phyloP scores from a whole-genome alignment of 2,329 filamentous ascomycete genomes.

The Sphaerulina musiva region DNA sequence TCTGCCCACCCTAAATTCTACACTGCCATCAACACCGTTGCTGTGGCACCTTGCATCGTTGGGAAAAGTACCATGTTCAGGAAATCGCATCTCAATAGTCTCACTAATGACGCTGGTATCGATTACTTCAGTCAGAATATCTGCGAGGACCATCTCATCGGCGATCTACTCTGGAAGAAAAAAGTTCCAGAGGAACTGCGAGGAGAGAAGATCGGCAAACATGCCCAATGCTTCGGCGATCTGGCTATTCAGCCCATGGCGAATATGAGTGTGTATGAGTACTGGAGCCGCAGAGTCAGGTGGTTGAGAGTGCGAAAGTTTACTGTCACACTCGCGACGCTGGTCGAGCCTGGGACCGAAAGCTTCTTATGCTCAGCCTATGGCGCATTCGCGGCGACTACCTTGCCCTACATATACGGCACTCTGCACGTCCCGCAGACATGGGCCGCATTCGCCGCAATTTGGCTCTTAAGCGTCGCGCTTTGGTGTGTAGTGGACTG shows the following conservation, averaged over 20 bases:
- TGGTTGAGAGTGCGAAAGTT: conserved; percentile 94
- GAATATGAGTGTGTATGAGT: conserved; percentile 68
- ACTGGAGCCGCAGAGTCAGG: conserved; percentile 71
- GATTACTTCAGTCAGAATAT: conserved; percentile 95
- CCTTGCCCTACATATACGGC: conserved; percentile 57
- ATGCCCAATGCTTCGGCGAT: conserved; percentile 77
- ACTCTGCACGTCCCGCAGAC: conserved; percentile 53
- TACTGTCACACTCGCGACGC: conserved; percentile 79
- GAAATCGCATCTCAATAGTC: conserved; percentile 74
- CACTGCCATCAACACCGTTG: conserved; percentile 88
- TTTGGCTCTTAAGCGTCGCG: conserved; percentile 61
- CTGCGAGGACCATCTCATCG: conserved; percentile 94
- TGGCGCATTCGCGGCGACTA: conserved; percentile 71
- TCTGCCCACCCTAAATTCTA: conserved; percentile 97
- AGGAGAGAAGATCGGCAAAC: conserved; percentile 57
- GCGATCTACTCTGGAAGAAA: conserved; percentile 78
- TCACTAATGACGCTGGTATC: conserved; percentile 63
- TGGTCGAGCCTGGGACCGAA: conserved; percentile 90
- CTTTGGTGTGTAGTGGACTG: conserved; percentile 73
- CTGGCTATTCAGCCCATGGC: conserved; percentile 84
- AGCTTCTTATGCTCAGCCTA: conserved; percentile 76
- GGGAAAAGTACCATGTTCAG: conserved; percentile 99
- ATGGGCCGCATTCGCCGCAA: conserved; percentile 58
- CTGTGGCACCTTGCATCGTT: conserved; percentile 84
- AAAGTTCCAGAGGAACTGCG: conserved; percentile 40